Conservation (phyloP, 1,139 yeast genomes). For the Lodderomyces margitis region DNA sequence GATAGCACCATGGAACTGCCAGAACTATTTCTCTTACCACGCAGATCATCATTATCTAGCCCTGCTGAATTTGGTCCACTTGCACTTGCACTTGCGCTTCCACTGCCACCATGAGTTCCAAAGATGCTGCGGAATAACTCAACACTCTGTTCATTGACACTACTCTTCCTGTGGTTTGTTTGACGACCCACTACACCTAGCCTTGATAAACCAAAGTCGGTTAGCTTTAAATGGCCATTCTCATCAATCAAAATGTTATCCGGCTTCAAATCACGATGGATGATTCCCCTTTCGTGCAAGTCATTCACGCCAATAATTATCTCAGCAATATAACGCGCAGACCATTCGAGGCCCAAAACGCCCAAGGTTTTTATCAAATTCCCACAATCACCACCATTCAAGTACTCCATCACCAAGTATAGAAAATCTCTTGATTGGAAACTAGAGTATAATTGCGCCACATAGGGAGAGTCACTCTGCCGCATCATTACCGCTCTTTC, state of each 20-base stretch:
- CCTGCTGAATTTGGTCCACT: constrained; percentile 5
- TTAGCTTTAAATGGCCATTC: constrained; percentile 84
- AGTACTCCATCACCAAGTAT: constrained; percentile 92
- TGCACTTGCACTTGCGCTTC: constrained; percentile 11
- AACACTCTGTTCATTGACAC: constrained; percentile 45
- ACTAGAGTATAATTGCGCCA: constrained; percentile 83
- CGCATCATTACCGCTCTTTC: constrained; percentile 98
- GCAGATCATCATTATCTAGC: constrained; percentile 1
- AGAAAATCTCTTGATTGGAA: constrained; percentile 87
- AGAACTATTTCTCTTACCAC: constrained; percentile 35
- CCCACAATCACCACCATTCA: constrained; percentile 96
- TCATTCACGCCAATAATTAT: constrained; percentile 88
- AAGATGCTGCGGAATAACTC: constrained; percentile 39
- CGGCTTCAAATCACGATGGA: constrained; percentile 94
- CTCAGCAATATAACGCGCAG: constrained; percentile 82
- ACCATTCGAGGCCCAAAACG: constrained; percentile 83
- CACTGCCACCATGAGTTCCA: constrained; percentile 7
- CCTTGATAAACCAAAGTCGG: constrained; percentile 92
- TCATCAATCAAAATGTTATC: constrained; percentile 87
- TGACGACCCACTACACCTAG: constrained; percentile 89
- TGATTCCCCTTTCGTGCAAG: constrained; percentile 81
- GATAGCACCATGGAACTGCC: constrained; percentile 51
- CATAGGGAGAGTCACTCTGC: constrained; percentile 91
- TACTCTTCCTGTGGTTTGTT: constrained; percentile 44
- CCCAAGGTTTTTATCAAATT: constrained; percentile 80